Evolutionary conservation across 176 grass and related monocot genomes (phyloP), one percentile per base, ranked within the genome.

Genomic region (Oryza glumipatula): DNA sequence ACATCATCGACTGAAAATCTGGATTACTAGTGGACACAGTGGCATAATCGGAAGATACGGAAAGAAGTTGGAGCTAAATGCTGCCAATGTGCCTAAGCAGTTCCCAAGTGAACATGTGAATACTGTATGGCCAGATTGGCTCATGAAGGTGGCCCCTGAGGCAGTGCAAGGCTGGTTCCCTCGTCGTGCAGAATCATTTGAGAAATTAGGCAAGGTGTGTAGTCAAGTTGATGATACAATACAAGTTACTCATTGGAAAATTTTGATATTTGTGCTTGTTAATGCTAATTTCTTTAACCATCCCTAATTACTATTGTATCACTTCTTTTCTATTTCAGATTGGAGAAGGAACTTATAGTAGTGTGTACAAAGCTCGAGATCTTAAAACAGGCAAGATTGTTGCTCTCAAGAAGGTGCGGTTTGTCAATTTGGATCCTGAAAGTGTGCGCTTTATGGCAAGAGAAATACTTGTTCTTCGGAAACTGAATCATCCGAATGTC

Each of bases 261-360:
- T 74, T 71, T 33, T 21, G 14, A 41, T 24, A 70, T 51, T 11
- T 7, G 45, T 54, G 14, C 8, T 76, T 73, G 45, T 65, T 74
- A 56, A 52, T 68, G 1, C 23, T 64, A 6, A 15, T 51, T 35
- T 46, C 73, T 67, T 19, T 9, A 76, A 11, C 70, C 76, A 4
- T 12, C 12, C 19, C 33, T 64, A 71, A 19, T n/a, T 69, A 58
- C 1, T 43, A 60, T 75, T 76, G 12, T 28, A 19, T 76, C 49
- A 52, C 21, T 72, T 81, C 0, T 66, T 73, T 86, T 63, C 26
- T 48, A 35, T 44, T 85, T 79, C 84, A 94, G 95, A 88, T 97
- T 89, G 95, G 92, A 88, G 90, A 97, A 88, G 95, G 92, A 80
- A 94, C 95, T 81, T 92, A 98, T 38, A 98, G 92, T 82, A 93